Evolutionary conservation across 2,329 filamentous ascomycete species (phyloP), one percentile per base, ranked within the genome.

Genomic region (Penicillium paneum): DNA sequence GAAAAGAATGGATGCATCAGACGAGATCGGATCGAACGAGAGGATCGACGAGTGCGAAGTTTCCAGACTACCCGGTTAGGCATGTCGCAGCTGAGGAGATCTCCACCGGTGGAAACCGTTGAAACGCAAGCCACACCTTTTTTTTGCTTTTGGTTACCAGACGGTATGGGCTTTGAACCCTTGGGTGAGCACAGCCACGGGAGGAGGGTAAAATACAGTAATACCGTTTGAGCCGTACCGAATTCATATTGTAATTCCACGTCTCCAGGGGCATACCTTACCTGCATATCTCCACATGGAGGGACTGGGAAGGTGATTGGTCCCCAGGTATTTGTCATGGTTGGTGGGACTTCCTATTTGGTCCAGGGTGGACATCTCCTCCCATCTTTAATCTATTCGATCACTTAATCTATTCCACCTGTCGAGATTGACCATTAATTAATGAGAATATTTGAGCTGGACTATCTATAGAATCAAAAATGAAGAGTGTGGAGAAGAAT

Each of bases 101-200:
- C 56, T 55, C 54, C 58, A 60, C 56, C 43, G 49, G 59, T 64
- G 61, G 61, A 62, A 64, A 63, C 62, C 62, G 62, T 64, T 64
- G 57, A 59, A 59, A 54, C 56, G 49, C 54, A 61, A 57, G 61
- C 62, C 61, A 64, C 61, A 64, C 59, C 57, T 59, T 61, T 59
- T 63, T 62, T 62, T 45, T 51, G 40, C 39, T 38, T 53, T 59
- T 48, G 28, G 32, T 36, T 38, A 32, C 47, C 53, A 46, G 46
- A 57, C 47, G 45, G 41, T 50, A 52, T 46, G 21, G 21, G 35
- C 54, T 26, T 35, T 29, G 31, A 26, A 24, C 21, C 8, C 8
- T 40, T 40, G 38, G 19, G 38, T 26, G 38, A 40, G 21, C 24
- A 40, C 13, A n/a, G 13, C 38, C 21, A 26, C 21, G 6, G 21